Conservation (phyloP, 495 filamentous ascomycete species). For the Hypoxylon intermedium region DNA sequence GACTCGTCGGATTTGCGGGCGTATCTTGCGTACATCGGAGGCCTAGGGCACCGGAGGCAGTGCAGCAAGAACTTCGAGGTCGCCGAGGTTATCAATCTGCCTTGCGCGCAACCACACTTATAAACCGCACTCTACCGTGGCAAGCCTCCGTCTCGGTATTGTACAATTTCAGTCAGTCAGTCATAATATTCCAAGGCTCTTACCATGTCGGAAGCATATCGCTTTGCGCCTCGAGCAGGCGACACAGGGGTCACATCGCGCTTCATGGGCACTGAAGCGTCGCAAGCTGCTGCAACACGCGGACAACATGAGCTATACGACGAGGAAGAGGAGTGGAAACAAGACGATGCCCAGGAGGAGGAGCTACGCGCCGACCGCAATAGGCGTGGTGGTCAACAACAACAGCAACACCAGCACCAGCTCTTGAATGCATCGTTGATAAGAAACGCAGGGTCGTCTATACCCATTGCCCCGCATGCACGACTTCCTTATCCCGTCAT, state of each 20-base stretch:
- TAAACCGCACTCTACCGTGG: no score
- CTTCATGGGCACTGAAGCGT: not conserved
- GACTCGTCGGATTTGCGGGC: no score
- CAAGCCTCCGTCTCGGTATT: no score
- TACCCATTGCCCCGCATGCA: not conserved
- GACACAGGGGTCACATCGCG: not conserved
- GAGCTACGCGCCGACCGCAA: not conserved
- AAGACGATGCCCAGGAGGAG: constrained; percentile 16
- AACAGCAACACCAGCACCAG: not conserved
- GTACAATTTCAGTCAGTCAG: no score
- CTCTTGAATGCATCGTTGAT: not conserved
- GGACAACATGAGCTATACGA: not conserved
- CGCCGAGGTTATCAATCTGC: no score
- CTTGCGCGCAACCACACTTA: no score
- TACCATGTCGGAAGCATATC: no score
- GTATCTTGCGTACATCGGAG: no score
- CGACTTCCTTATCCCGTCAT: constrained; percentile 23
- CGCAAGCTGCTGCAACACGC: not conserved
- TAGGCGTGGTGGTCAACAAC: not conserved
- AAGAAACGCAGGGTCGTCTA: not conserved
- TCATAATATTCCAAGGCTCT: no score
- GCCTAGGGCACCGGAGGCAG: no score
- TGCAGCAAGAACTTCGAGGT: no score
- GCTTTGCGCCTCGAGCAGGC: no score
- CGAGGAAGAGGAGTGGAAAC: constrained; percentile 13